These are phyloP conservation scores for Aspergillus costaricaensis DNA, from an alignment of 2,329 filamentous ascomycete species.

Conservation along the genomic window DNA sequence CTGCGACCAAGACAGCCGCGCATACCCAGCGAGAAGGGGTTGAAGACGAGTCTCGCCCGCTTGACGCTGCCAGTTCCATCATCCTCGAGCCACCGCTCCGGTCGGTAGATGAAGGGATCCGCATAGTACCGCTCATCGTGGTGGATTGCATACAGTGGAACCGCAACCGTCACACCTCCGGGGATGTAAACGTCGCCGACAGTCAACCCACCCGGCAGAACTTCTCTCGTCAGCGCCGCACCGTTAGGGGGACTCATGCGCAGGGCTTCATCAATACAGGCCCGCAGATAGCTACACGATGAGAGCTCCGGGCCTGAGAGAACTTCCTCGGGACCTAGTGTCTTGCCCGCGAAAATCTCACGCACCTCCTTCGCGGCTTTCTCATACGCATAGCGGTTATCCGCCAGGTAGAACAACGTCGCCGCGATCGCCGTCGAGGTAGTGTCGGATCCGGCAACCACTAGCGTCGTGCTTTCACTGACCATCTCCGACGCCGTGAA, in stretches of 20 bases:
- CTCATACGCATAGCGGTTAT: not conserved
- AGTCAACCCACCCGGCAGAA: not conserved
- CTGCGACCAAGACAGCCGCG: not conserved
- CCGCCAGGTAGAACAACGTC: not conserved
- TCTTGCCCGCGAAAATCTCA: not conserved
- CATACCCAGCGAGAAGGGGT: not conserved
- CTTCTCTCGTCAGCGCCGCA: not conserved
- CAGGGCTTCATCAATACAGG: not conserved
- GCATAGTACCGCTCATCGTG: not conserved
- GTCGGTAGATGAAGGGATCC: not conserved
- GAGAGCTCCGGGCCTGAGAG: not conserved
- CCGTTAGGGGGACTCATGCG: not conserved
- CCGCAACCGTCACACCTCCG: not conserved
- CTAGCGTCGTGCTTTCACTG: not conserved
- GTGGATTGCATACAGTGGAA: not conserved
- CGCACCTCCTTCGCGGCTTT: not conserved
- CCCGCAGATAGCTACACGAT: not conserved
- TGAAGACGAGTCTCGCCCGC: not conserved
- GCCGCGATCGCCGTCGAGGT: not conserved
- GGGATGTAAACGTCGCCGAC: not conserved
- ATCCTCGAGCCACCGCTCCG: constrained; percentile 6
- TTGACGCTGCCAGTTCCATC: not conserved
- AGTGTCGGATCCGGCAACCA: not conserved
- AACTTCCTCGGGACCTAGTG: not conserved
- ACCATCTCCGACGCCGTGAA: not conserved